Base-by-base conservation (phyloP, 2,329 filamentous ascomycete genomes). In the Penicillium sp. region DNA sequence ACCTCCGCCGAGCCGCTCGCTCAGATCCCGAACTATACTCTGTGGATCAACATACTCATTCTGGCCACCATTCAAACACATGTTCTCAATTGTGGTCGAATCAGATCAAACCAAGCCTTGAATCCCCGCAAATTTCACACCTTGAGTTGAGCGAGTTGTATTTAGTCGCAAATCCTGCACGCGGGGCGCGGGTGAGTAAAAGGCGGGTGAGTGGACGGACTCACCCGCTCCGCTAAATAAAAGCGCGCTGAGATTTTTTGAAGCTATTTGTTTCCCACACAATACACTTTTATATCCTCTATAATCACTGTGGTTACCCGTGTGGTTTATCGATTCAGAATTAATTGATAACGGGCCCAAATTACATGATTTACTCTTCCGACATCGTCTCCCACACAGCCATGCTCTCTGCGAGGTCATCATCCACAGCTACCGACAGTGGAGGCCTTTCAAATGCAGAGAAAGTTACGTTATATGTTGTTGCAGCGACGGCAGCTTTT, bases 401-500 rank as follows among this genome's bases (percentile, higher is more conserved):
- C 22, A 54, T 44, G 42, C 42, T 59, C 13, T 33, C 37, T 17
- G 42, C 19, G 13, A 26, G 42, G n/a, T 24, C 60, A 54, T 26
- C 37, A 22, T 38, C 45, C 37, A 42, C 53, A 30, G 13, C 53
- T 17, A 19, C 37, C 17, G n/a, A 42, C 15, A 26, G 28, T 5
- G 33, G 19, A 24, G 56, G 51, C 3, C 60, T 62, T 15, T 51
- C 60, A 13, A 35, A 56, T 22, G 30, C 56, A 10, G 60, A 62
- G 22, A 62, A 59, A 53, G 53, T 62, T 17, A 62, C 51, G 6
- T 35, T 62, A 3, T 62, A 62, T 40, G 60, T 59, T 15, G 24
- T 62, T 19, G 56, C 60, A 19, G 60, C 26, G 8, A 22, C 45
- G 10, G 51, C 19, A 24, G 56, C 42, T 22, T 5, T 62, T 17